These are phyloP conservation scores for Hordeum marinum DNA, from an alignment of 176 grass and related monocot genomes.

Conservation along the genomic window DNA sequence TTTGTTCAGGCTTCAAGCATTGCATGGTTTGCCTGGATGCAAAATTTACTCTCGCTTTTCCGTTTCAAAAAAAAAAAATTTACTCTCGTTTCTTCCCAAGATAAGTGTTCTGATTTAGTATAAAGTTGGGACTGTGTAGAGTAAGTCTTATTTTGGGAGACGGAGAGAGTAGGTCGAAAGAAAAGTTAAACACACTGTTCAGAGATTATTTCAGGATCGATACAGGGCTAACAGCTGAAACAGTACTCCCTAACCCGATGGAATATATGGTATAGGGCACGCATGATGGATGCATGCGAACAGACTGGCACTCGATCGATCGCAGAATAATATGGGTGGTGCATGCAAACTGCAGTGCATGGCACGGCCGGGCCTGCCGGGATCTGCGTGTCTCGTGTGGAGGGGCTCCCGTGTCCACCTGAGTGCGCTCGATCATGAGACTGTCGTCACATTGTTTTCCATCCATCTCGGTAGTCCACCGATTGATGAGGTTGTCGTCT, in stretches of 20 bases:
- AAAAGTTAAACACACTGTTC: not conserved
- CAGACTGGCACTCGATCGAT: not conserved
- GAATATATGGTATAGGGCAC: not conserved
- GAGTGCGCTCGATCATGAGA: not conserved
- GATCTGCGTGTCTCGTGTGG: not conserved
- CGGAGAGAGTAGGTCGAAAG: too few species aligned
- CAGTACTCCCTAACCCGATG: not conserved
- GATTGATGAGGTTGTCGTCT: not conserved
- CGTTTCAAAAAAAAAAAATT: too few species aligned
- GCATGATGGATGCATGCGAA: conserved; percentile 4
- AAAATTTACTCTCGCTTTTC: too few species aligned
- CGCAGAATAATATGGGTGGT: not conserved
- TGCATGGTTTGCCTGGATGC: too few species aligned
- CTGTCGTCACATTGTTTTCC: not conserved
- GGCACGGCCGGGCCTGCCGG: not conserved
- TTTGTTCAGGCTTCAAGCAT: too few species aligned
- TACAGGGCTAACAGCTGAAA: not conserved
- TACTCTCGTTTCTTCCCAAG: too few species aligned
- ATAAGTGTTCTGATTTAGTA: too few species aligned
- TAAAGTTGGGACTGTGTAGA: too few species aligned
- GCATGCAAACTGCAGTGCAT: not conserved
- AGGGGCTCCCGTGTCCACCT: not conserved
- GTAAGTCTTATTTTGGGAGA: too few species aligned
- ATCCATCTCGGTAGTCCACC: not conserved
- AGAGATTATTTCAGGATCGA: not conserved